Conservation (phyloP, 768 basidiomycete genomes). For the Leccinellum luteum region DNA sequence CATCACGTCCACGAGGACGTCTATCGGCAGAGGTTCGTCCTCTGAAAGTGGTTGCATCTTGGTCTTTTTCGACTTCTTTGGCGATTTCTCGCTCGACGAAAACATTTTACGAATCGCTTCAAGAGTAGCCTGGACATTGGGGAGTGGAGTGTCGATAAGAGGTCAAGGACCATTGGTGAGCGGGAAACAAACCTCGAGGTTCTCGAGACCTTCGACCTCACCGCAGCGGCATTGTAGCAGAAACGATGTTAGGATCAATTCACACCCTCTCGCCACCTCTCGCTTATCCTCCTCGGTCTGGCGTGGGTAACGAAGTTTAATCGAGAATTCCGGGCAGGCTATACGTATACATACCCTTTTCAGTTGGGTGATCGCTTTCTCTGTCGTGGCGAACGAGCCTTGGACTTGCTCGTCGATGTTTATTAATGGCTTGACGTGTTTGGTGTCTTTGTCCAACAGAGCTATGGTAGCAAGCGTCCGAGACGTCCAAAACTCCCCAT, state of each 20-base stretch:
- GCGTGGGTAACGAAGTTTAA: not conserved
- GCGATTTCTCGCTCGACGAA: constrained; percentile 31
- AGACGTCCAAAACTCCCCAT: constrained; percentile 79
- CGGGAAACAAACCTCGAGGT: constrained; percentile 54
- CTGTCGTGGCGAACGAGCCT: constrained; percentile 45
- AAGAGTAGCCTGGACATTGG: constrained; percentile 55
- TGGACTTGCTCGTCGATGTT: constrained; percentile 56
- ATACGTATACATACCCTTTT: constrained; percentile 37
- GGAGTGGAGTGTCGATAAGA: not conserved
- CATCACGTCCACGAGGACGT: constrained; percentile 83
- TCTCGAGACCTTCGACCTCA: constrained; percentile 54
- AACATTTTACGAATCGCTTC: constrained; percentile 60
- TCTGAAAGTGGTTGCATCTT: constrained; percentile 13
- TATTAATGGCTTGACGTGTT: constrained; percentile 56
- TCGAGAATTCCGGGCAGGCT: not conserved
- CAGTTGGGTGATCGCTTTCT: constrained; percentile 41
- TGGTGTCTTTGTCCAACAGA: constrained; percentile 59
- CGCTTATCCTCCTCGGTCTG: constrained; percentile 16
- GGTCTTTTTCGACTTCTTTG: constrained; percentile 38
- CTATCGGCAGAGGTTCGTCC: constrained; percentile 60
- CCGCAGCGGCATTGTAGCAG: constrained; percentile 72
- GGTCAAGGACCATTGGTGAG: not conserved
- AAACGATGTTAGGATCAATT: constrained; percentile 67
- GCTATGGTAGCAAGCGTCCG: constrained; percentile 58
- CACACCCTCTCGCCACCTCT: constrained; percentile 55